phyloP scores from a whole-genome alignment of 2,329 filamentous ascomycete genomes.

The Trichoderma asperellum region DNA sequence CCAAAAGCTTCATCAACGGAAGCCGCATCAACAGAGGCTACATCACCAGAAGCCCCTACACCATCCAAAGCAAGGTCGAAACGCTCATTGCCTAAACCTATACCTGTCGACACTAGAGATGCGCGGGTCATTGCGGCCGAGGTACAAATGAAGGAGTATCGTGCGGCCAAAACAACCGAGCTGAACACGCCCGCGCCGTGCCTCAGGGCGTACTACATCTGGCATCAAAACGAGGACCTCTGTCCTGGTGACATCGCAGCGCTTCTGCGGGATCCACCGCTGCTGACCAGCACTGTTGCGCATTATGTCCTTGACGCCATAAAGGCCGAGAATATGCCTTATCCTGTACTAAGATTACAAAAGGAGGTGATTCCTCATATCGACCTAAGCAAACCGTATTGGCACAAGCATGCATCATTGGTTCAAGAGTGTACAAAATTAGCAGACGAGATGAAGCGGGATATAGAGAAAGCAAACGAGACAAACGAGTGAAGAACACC shows the following conservation, averaged over 20 bases:
- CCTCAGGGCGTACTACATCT: conserved; percentile 66
- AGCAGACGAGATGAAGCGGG: background rate
- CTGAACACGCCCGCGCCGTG: conserved; percentile 38
- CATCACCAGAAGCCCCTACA: background rate
- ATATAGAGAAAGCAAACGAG: background rate
- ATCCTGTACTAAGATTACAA: conserved; percentile 50
- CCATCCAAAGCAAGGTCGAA: background rate
- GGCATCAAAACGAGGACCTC: conserved; percentile 59
- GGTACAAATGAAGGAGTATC: conserved; percentile 44
- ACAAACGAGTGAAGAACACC: background rate
- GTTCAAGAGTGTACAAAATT: background rate
- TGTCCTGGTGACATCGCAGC: conserved; percentile 53
- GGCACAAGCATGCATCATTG: conserved; percentile 23
- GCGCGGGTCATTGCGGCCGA: conserved; percentile 51
- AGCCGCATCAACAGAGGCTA: background rate
- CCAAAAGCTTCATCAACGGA: background rate
- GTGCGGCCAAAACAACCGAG: conserved; percentile 35
- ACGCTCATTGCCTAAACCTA: background rate
- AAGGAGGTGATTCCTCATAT: conserved; percentile 49
- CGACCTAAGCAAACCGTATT: conserved; percentile 31
- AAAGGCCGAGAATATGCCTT: conserved; percentile 54
- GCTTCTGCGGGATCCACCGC: conserved; percentile 63
- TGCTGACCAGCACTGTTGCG: conserved; percentile 59
- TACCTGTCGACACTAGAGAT: conserved; percentile 39
- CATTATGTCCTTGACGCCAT: conserved; percentile 63